These are phyloP conservation scores for Ogataea methylovora DNA, from an alignment of 805 yeast genomes.

Conservation along the genomic window DNA sequence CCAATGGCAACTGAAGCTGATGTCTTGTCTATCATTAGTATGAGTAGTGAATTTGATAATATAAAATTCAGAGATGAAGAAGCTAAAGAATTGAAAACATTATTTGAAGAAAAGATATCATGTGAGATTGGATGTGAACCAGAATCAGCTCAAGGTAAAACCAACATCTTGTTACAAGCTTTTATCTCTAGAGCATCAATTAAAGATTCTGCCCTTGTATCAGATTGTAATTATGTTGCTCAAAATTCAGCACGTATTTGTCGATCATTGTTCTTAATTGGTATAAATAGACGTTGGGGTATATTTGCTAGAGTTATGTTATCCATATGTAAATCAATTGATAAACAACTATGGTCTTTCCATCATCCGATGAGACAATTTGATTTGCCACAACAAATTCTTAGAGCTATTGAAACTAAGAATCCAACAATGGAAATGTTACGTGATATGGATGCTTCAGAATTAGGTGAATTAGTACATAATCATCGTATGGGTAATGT, in stretches of 20 bases:
- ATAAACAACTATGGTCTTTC: constrained; percentile 79
- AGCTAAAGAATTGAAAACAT: constrained; percentile 54
- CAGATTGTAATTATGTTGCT: constrained; percentile 90
- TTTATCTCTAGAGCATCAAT: constrained; percentile 71
- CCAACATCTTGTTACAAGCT: constrained; percentile 82
- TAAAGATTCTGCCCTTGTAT: constrained; percentile 71
- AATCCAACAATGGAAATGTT: constrained; percentile 64
- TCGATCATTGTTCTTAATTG: constrained; percentile 82
- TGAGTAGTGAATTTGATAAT: constrained; percentile 91
- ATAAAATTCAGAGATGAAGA: constrained; percentile 89
- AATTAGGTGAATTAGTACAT: constrained; percentile 86
- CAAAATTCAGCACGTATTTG: constrained; percentile 92
- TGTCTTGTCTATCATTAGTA: constrained; percentile 76
- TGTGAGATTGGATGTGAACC: constrained; percentile 78
- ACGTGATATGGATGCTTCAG: constrained; percentile 64
- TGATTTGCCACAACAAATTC: constrained; percentile 62
- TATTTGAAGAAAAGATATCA: constrained; percentile 54
- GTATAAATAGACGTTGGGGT: constrained; percentile 91
- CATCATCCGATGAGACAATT: constrained; percentile 89
- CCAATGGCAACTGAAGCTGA: constrained; percentile 91
- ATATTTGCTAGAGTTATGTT: constrained; percentile 64
- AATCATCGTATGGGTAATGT: constrained; percentile 66
- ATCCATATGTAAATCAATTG: constrained; percentile 80
- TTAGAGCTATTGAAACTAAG: constrained; percentile 54
- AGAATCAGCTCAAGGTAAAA: constrained; percentile 76